Base-by-base conservation (phyloP, 75 land plant genomes). In the Picea glauca region DNA sequence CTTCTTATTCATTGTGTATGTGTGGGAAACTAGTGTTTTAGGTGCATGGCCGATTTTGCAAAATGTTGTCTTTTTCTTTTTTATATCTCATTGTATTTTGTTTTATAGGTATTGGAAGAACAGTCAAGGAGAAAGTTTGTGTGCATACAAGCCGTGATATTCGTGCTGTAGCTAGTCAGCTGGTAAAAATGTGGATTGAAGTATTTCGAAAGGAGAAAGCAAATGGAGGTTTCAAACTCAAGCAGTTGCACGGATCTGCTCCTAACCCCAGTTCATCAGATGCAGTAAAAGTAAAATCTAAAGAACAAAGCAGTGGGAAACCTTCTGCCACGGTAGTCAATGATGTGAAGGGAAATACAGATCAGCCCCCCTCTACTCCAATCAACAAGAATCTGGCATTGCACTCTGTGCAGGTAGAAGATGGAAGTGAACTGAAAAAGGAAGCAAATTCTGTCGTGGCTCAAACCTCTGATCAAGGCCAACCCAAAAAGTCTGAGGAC, bases 111-210 rank as follows among this genome's bases (percentile, higher is more conserved):
- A 88, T 96, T 72, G 99, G 99, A 40, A 91, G 81, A 78, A 94
- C 99, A 17, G 86, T 96, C 9, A 96, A 91, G 72, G 98, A 96
- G 72, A 96, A 96, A 79, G 99, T 96, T 30, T 87, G 93, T 76
- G 87, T 90, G 38, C 99, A 96, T 82, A 96, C 95, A 32, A 92
- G 95, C 65, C 91, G 99, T 76, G 99, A 96, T 63, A 96, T 96
- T 60, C 95, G 99, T 60, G 89, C 92, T 58, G 83, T 96, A 58
- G 99, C 99, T 58, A 91, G 92, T 77, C 99, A 96, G 79, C 86
- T 96, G 64, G 99, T 94, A 14, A 94, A 76, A 70, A 80, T 93
- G 72, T 96, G 99, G 99, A 83, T 94, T 79, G 99, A 96, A 78
- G 82, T 95, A 60, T 91, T 94, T 74, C 98, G 99, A 40, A 94